Evolutionary conservation across 306 rosid genomes (phyloP).

Genomic region (Quercus bicolor): DNA sequence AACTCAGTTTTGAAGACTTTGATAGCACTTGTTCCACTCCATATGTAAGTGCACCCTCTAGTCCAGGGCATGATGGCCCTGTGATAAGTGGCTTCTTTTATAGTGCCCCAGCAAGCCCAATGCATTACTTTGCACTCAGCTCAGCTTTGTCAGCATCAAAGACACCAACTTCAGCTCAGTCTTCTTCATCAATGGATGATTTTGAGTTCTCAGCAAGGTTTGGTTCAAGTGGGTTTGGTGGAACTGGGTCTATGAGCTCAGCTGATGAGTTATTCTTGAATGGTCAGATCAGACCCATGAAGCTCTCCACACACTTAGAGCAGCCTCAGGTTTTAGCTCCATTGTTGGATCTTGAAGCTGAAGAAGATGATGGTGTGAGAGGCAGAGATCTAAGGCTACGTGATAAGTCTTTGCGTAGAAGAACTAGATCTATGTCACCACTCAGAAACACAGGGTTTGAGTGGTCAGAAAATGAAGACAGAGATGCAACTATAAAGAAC

Average conservation of each 20-base stretch:
- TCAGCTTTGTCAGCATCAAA: slow-evolving; percentile 18
- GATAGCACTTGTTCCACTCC: slow-evolving; percentile 94
- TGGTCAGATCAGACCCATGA: slow-evolving; percentile 98
- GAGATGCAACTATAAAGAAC: not conserved
- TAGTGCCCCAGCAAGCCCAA: slow-evolving; percentile 96
- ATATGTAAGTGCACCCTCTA: slow-evolving; percentile 91
- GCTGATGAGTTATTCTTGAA: slow-evolving; percentile 90
- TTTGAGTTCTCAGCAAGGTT: slow-evolving; percentile 86
- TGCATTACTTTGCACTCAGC: slow-evolving; percentile 72
- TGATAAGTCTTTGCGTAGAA: slow-evolving; percentile 59
- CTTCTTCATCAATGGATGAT: slow-evolving; percentile 35
- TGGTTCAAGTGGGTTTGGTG: slow-evolving; percentile 35
- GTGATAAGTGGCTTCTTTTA: slow-evolving; percentile 57
- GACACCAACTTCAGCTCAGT: slow-evolving; percentile 7
- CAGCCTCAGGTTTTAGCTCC: slow-evolving; percentile 74
- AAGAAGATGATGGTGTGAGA: slow-evolving; percentile 33
- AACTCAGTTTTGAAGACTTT: slow-evolving; percentile 43
- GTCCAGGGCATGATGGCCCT: slow-evolving; percentile 72
- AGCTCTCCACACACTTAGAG: slow-evolving; percentile 72
- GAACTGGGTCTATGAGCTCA: slow-evolving; percentile 73
- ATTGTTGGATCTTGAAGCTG: slow-evolving; percentile 69
- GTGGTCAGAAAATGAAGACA: slow-evolving; percentile 45
- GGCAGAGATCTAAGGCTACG: slow-evolving; percentile 87
- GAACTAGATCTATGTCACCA: slow-evolving; percentile 96
- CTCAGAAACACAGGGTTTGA: slow-evolving; percentile 48